Evolutionary conservation across 768 basidiomycete species (phyloP).

Genomic region (Kwoniella sp.): DNA sequence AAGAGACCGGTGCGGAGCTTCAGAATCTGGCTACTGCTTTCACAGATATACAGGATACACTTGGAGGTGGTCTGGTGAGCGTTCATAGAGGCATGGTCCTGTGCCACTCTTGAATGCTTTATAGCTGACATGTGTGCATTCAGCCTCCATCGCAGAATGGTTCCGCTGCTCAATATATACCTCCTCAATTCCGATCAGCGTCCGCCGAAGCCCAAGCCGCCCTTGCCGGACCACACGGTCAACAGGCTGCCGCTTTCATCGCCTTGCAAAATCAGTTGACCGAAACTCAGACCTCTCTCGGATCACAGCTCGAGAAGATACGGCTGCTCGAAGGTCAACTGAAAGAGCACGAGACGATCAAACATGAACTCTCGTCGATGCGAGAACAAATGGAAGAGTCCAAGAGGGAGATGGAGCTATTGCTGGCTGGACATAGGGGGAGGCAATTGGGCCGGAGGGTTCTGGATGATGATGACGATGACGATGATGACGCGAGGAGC

Average conservation of each 20-base stretch:
- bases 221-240: conserved; percentile 48
- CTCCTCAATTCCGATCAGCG: conserved; percentile 48
- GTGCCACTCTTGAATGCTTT: background rate
- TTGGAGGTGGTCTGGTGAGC: conserved; percentile 79
- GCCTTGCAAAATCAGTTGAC: conserved; percentile 80
- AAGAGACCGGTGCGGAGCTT: conserved; percentile 87
- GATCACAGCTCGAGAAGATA: conserved; percentile 78
- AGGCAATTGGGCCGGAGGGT: conserved; percentile 19
- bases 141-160: conserved; percentile 55
- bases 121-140: background rate
- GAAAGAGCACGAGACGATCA: conserved; percentile 79
- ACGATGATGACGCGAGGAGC: conserved; percentile 74
- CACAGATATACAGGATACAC: conserved; percentile 86
- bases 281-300: conserved; percentile 78
- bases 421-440: conserved; percentile 42
- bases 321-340: conserved; percentile 74
- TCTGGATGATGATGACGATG: conserved; percentile 48
- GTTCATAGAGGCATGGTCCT: background rate
- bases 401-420: conserved; percentile 61
- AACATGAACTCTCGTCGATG: conserved; percentile 72
- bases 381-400: conserved; percentile 67
- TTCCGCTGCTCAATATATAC: conserved; percentile 48
- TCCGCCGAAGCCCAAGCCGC: conserved; percentile 46
- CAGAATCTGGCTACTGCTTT: conserved; percentile 75
- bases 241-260: conserved; percentile 58